Evolutionary conservation across 176 grass and related monocot species (phyloP), one percentile per base, ranked within the genome.

Genomic region (Lolium perenne): DNA sequence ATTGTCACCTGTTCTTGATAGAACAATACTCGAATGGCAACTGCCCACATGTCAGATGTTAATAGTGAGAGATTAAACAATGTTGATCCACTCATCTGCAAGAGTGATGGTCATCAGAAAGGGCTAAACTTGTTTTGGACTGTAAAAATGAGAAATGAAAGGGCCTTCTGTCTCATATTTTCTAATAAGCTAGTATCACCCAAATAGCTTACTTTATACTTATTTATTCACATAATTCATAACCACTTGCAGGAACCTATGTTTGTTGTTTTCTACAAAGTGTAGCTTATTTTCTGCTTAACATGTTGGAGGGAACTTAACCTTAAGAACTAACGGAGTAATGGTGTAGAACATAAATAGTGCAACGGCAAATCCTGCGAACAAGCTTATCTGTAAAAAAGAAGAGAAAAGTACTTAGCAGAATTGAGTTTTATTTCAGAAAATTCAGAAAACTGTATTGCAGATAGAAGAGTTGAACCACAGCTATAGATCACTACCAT

Each of bases 1-100:
- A 60, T 87, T 78, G 43, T 23, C 41, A 90, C 88, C 91, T 85
- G 43, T 78, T 93, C 80, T 5, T 81, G 76, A 62, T 93, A 93
- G 75, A 93, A 93, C 21, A 93, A 70, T 80, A 93, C 53, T 86
- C 88, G 69, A 83, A 91, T 93, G 75, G 72, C 56, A 1, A 93
- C 87, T 73, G 85, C 85, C 91, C 88, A 91, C 91, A 91, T 93
- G 81, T 93, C 86, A 85, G 88, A 87, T 84, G 88, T 93, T 50
- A 93, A 26, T n/a, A 91, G 78, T 7, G 88, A 93, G 63, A 93
- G 91, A 64, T 88, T 93, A 10, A 90, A 87, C 78, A 93, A 46
- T 25, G 88, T 87, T 62, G 91, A 66, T 58, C 91, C 88, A 77
- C 91, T 93, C 91, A 87, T 91, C 91, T 93, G 70, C 63, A 87